Conservation (phyloP, 805 yeast species). For the Candida caryicola region DNA sequence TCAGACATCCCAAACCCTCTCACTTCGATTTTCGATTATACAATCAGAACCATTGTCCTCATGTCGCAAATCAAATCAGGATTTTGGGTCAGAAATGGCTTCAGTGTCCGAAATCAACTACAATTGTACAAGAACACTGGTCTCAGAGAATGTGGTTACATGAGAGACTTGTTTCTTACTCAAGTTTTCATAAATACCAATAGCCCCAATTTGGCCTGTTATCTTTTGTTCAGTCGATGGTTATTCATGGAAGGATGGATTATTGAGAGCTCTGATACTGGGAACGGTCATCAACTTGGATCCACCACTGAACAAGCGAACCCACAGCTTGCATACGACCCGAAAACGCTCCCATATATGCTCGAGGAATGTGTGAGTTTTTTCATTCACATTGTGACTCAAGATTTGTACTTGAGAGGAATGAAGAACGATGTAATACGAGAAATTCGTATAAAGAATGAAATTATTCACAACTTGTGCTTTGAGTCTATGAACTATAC, state of each 20-base stretch:
- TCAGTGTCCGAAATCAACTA: constrained; percentile 72
- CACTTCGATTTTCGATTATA: constrained; percentile 58
- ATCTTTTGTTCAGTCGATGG: constrained; percentile 69
- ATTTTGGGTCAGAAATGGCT: constrained; percentile 93
- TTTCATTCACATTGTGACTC: constrained; percentile 65
- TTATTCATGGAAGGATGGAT: constrained; percentile 43
- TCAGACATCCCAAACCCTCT: constrained; percentile 15
- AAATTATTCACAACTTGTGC: constrained; percentile 80
- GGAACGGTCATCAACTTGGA: no score
- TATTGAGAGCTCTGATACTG: constrained; percentile 11
- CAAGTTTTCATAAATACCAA: constrained; percentile 57
- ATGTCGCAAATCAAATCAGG: constrained; percentile 85
- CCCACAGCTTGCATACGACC: constrained; percentile 35
- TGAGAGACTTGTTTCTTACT: constrained; percentile 70
- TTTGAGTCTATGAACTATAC: constrained; percentile 72
- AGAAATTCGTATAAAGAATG: constrained; percentile 54
- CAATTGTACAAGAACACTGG: constrained; percentile 76
- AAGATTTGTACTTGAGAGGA: constrained; percentile 57
- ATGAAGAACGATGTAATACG: constrained; percentile 46
- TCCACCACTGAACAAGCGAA: background rate
- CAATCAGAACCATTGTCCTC: constrained; percentile 72
- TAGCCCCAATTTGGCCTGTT: constrained; percentile 54
- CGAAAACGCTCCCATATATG: constrained; percentile 54
- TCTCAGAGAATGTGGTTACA: constrained; percentile 77
- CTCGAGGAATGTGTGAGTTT: constrained; percentile 77